A percentile compares a stretch with the other conserved stretches of the same genome.
Evolutionary conservation across 176 grass and related monocot species (phyloP).

Genomic region (Avena eriantha): DNA sequence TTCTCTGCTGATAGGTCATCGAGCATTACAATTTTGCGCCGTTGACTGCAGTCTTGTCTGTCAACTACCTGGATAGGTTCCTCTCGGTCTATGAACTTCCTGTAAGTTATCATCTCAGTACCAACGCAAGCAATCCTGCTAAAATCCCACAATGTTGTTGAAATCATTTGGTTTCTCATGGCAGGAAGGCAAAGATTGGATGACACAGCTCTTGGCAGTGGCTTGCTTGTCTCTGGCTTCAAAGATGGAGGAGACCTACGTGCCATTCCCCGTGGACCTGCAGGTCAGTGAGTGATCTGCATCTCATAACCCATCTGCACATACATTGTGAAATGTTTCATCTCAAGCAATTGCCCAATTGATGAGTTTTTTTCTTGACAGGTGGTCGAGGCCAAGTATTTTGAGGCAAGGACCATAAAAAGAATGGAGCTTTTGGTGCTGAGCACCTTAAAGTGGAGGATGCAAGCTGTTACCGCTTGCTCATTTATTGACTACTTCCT

Average conservation of each 20-base stretch:
- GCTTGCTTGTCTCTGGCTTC: conserved; percentile 90
- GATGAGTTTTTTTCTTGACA: conserved; percentile 37
- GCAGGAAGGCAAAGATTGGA: conserved; percentile 77
- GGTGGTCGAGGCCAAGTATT: conserved; percentile 66
- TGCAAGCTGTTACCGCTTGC: conserved; percentile 87
- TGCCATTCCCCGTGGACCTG: conserved; percentile 77
- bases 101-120: conserved; percentile 66
- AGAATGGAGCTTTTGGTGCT: conserved; percentile 94
- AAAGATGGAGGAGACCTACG: conserved; percentile 90
- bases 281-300: conserved; percentile 58
- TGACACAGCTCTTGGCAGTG: conserved; percentile 83
- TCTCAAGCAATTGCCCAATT: conserved; percentile 5
- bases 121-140: conserved; percentile 21
- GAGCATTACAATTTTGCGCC: conserved; percentile 85
- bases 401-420: conserved; percentile 78
- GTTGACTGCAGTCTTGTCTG: conserved; percentile 81
- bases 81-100: conserved; percentile 77
- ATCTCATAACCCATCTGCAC: conserved; percentile 16
- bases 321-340: conserved; percentile 31
- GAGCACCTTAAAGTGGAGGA: conserved; percentile 82
- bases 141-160: conserved; percentile 31
- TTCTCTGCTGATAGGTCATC: conserved; percentile 69
- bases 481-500: conserved; percentile 96
- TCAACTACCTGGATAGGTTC: conserved; percentile 95
- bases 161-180: conserved; percentile 38